Base-by-base conservation (phyloP, 805 yeast genomes). In the Lachancea thermotolerans region DNA sequence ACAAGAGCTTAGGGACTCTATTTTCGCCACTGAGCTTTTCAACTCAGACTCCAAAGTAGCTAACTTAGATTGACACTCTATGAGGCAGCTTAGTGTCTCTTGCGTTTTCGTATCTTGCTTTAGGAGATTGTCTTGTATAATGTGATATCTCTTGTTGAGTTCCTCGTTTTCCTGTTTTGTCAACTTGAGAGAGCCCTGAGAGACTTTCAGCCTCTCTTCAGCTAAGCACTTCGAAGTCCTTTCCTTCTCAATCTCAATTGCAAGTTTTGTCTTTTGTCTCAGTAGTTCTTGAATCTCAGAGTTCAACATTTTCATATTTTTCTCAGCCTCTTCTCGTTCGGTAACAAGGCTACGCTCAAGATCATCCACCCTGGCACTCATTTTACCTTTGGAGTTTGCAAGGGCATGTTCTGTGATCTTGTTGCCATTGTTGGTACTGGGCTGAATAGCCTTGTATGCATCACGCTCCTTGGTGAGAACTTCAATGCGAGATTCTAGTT, bases 401-500 rank as follows among this genome's bases (percentile, higher is more conserved):
- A 11, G 28, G 14, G 11, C 2, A 2, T 27, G 17, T 34, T 10
- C 12, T 11, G 33, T 7, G 12, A 10, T 31, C 9, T 30, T 18
- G 18, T 10, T 25, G 12, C 17, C 35, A 17, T 29, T 4, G 25
- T 16, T 2, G 12, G 39, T 10, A 8, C 17, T 11, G 6, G 27
- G 36, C 10, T 41, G 27, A 6, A 48, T 30, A 10, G 49, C 35
- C 57, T 79, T 72, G 54, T 81, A 73, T 67, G 80, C 77, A 53
- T 89, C 95, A 45, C 89, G 75, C 60, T 86, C 95, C 49, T 79
- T 74, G 3, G 73, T 66, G 2, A 78, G 71, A 1, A 82, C 73
- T 10, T 70, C 75, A 36, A 81, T 60, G 57, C 77, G 78, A 2
- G 72, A 57, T 50, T 76, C 77, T 9, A 78, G 57, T 14, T 73